Evolutionary conservation across 1,139 yeast species (phyloP).

Genomic region (Debaryomyces nepalensis): DNA sequence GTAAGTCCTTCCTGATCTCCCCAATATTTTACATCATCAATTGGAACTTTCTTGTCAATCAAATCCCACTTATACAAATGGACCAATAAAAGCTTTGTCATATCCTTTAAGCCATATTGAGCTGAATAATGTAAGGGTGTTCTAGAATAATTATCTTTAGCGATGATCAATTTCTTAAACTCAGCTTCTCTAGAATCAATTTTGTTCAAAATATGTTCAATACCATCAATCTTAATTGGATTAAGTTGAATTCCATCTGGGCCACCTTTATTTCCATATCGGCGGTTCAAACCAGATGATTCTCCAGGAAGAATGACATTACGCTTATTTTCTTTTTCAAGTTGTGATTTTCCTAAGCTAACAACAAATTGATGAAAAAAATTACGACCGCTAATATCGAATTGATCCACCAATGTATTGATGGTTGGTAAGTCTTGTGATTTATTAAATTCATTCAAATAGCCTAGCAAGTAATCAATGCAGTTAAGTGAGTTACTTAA

Average conservation of each 20-base stretch:
- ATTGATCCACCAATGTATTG: constrained; percentile 53
- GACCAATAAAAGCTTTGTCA: constrained; percentile 60
- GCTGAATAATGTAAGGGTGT: constrained; percentile 92
- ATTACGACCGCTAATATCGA: constrained; percentile 81
- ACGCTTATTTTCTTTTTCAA: constrained; percentile 26
- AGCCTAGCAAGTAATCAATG: constrained; percentile 55
- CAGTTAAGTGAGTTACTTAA: constrained; percentile 54
- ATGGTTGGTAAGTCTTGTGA: constrained; percentile 22
- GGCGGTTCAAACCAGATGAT: constrained; percentile 34
- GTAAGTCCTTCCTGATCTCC: constrained; percentile 83
- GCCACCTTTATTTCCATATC: constrained; percentile 48
- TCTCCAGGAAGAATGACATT: constrained; percentile 41
- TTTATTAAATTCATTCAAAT: constrained; percentile 22
- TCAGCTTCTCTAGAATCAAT: constrained; percentile 15
- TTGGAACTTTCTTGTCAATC: constrained; percentile 46
- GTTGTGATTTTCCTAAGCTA: constrained; percentile 64
- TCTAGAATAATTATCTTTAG: constrained; percentile 74
- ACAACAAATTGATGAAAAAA: constrained; percentile 84
- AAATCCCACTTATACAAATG: constrained; percentile 39
- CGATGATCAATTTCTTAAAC: constrained; percentile 60
- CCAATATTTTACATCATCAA: constrained; percentile 69
- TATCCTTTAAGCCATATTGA: constrained; percentile 78
- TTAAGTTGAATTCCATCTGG: constrained; percentile 59
- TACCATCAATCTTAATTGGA: constrained; percentile 28
- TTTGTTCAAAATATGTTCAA: constrained; percentile 54